These are phyloP conservation scores for Oryza longistaminata DNA, from an alignment of 176 grass and related monocot species.

Conservation along the genomic window DNA sequence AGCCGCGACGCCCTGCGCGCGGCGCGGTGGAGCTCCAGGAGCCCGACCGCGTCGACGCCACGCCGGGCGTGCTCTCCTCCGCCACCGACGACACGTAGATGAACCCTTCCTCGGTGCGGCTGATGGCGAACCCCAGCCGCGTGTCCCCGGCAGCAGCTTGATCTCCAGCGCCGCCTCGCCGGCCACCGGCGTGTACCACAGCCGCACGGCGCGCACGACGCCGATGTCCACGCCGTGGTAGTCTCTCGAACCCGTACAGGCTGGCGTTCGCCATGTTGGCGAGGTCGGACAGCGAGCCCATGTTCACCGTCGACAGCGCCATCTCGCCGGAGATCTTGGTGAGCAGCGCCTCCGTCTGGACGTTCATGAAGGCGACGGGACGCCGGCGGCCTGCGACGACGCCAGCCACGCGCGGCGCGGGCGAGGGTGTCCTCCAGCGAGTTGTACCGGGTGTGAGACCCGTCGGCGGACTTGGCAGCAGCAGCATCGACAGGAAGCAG, in stretches of 20 bases:
- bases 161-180: slow-evolving; percentile 75
- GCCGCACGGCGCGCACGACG: slow-evolving; percentile 62
- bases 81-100: slow-evolving; percentile 89
- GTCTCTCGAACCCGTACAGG: slow-evolving; percentile 95
- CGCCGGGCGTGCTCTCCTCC: slow-evolving; percentile 63
- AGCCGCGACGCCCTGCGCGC: slow-evolving; percentile 57
- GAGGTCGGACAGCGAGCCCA: slow-evolving; percentile 73
- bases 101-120: slow-evolving; percentile 92
- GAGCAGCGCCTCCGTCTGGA: slow-evolving; percentile 89
- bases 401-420: slow-evolving; percentile 74
- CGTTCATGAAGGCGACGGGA: slow-evolving; percentile 60
- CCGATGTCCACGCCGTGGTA: slow-evolving; percentile 97
- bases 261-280: slow-evolving; percentile 73
- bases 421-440: slow-evolving; percentile 82
- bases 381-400: slow-evolving; percentile 61
- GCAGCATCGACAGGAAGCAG: slow-evolving; percentile 72
- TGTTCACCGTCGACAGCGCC: slow-evolving; percentile 74
- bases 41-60: slow-evolving; percentile 64
- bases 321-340: slow-evolving; percentile 96
- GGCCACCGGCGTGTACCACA: slow-evolving; percentile 73
- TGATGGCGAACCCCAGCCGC: slow-evolving; percentile 85
- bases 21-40: slow-evolving; percentile 63
- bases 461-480: slow-evolving; percentile 66
- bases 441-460: slow-evolving; percentile 60
- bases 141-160: slow-evolving; percentile 61